phyloP scores from a whole-genome alignment of 805 yeast species.

The Zygotorulaspora chibaensis region DNA sequence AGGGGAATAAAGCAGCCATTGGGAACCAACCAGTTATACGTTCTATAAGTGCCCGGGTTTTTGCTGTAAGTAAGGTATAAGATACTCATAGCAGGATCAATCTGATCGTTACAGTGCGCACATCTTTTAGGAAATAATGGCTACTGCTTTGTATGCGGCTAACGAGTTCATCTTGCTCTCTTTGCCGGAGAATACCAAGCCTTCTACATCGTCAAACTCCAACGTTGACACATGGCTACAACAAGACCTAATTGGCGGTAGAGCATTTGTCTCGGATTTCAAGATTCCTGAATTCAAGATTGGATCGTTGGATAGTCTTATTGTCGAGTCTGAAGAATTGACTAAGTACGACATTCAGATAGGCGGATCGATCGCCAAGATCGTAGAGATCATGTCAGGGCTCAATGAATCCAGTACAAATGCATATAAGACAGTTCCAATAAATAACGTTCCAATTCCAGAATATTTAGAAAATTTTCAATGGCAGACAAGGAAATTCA shows the following conservation, averaged over 20 bases:
- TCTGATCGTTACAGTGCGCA: conserved; percentile 32
- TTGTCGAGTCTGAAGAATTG: conserved; percentile 86
- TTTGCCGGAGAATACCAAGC: conserved; percentile 51
- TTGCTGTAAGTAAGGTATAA: too few relatives aligned
- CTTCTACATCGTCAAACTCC: conserved; percentile 43
- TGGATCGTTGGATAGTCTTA: conserved; percentile 89
- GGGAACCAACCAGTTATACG: neutral
- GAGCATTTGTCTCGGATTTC: conserved; percentile 52
- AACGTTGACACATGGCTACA: conserved; percentile 51
- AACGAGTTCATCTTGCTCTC: conserved; percentile 48
- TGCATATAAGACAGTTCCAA: conserved; percentile 49
- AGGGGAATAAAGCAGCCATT: conserved; percentile 13
- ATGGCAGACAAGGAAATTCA: conserved; percentile 86
- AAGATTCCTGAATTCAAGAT: conserved; percentile 82
- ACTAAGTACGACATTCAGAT: conserved; percentile 78
- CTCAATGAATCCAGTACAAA: conserved; percentile 43
- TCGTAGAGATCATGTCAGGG: conserved; percentile 63
- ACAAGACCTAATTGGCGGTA: conserved; percentile 51
- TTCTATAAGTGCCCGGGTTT: too few relatives aligned
- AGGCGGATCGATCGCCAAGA: conserved; percentile 62
- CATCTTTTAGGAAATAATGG: conserved; percentile 14
- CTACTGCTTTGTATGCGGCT: conserved; percentile 32
- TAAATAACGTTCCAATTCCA: conserved; percentile 45
- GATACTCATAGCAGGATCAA: conserved; percentile 23
- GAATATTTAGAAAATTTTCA: conserved; percentile 69